These are phyloP conservation scores for Rosa lucieae DNA, from an alignment of 306 rosid genomes.

Conservation along the genomic window DNA sequence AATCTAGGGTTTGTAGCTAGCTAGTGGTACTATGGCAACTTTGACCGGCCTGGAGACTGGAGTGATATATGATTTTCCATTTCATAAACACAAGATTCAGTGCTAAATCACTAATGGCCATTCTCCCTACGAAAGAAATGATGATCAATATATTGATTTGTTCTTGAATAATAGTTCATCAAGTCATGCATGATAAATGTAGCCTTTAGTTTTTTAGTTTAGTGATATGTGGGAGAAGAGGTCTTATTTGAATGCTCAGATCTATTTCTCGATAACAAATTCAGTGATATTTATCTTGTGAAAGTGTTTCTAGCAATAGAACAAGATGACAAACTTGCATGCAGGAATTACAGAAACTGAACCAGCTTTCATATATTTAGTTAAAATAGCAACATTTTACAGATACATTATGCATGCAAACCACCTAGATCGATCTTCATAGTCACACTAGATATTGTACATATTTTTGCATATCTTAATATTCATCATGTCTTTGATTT, in stretches of 20 bases:
- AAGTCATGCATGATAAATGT: neutral
- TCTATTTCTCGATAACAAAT: neutral
- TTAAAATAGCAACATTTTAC: neutral
- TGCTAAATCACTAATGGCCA: too few species aligned
- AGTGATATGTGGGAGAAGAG: neutral
- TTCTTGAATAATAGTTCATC: neutral
- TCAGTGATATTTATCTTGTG: neutral
- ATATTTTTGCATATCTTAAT: neutral
- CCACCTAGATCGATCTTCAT: neutral
- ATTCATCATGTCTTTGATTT: neutral
- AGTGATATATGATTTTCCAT: neutral
- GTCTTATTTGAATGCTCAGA: neutral
- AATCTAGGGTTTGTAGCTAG: neutral
- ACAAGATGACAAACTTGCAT: neutral
- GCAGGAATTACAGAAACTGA: neutral
- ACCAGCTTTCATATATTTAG: neutral
- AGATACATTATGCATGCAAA: neutral
- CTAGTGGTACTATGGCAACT: neutral
- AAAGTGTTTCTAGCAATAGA: neutral
- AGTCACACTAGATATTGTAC: slow-evolving; percentile 7
- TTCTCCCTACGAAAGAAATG: too few species aligned
- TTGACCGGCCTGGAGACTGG: neutral
- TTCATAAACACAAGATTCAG: neutral
- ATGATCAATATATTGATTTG: neutral
- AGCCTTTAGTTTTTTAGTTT: neutral